Evolutionary conservation across 2,329 filamentous ascomycete species (phyloP), one percentile per base, ranked within the genome.

Genomic region (Neopestalotiopsis rosae): DNA sequence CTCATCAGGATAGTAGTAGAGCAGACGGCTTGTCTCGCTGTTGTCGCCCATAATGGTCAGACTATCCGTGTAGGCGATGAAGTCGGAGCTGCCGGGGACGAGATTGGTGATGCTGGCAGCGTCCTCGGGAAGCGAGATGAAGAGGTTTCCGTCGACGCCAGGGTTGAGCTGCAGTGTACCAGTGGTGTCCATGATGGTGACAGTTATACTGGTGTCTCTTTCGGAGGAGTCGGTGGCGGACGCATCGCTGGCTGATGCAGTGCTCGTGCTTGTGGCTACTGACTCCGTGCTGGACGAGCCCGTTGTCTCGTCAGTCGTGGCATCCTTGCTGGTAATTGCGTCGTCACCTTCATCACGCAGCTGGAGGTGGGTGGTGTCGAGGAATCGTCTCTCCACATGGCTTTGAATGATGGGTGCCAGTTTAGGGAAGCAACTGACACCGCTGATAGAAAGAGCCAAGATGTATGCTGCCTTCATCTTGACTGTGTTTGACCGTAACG

Each of bases 1-100:
- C 32, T 62, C 59, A 30, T 34, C 59, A 9, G 59, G 59, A 24
- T 62, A 62, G 59, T 62, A 62, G 59, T 62, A 62, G n/a, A 62
- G 30, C 17, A 62, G 59, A 62, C 59, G 59, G 13, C 34, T 62
- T 34, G 30, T 62, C 10, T 38, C 59, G 34, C 59, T 62, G 34
- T 62, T 62, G 32, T 62, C 59, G 10, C 59, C 59, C 59, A 62
- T 62, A n/a, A 62, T n/a, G 7, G 30, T 62, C 59, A 62, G 10
- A 17, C 32, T 62, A 14, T 62, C 59, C 4, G 59, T 28, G 20
- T 62, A 62, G 59, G 59, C 59, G 12, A 62, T 12, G 59, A 62
- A 62, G 0, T 62, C 59, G 4, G 59, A 62, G 17, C 1, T 62
- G 1, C 59, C 59, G 13, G 59, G 59, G 32, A 62, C 32, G 34